Evolutionary conservation across 2,329 filamentous ascomycete species (phyloP).

Genomic region (Clonostachys byssicola): DNA sequence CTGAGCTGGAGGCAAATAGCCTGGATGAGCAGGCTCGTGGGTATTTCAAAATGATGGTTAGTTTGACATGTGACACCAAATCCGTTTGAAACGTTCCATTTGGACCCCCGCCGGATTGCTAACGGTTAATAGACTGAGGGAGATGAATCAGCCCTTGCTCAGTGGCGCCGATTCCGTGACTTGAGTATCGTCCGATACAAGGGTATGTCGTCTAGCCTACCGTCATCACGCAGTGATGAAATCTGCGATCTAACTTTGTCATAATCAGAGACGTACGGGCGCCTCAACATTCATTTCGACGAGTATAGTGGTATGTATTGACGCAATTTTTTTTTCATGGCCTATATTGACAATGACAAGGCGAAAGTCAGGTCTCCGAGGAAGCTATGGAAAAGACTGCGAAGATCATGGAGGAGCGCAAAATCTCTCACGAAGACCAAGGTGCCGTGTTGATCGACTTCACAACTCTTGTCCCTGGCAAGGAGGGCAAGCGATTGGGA

Average conservation of each 20-base stretch:
- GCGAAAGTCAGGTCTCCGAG: conserved; percentile 69
- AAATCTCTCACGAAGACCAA: conserved; percentile 65
- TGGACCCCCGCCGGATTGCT: neutral
- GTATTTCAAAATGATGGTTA: conserved; percentile 63
- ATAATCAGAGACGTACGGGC: conserved; percentile 53
- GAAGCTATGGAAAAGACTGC: conserved; percentile 62
- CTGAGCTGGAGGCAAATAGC: conserved; percentile 44
- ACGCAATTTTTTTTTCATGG: no score
- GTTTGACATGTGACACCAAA: neutral
- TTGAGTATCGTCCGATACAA: conserved; percentile 64
- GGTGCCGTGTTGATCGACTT: conserved; percentile 73
- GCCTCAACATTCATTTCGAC: conserved; percentile 69
- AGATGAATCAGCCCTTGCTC: conserved; percentile 52
- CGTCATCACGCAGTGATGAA: no score
- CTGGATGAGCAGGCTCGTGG: conserved; percentile 71
- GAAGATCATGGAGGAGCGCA: conserved; percentile 57
- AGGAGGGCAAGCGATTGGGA: conserved; percentile 65
- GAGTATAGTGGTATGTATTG: conserved; percentile 41
- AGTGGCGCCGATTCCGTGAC: conserved; percentile 64
- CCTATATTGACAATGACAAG: conserved; percentile 25
- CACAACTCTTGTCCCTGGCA: conserved; percentile 60
- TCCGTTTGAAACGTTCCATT: neutral
- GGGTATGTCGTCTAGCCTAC: conserved; percentile 7
- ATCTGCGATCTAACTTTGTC: neutral
- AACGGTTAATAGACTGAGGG: conserved; percentile 46